Evolutionary conservation across 345 rosid species (phyloP).

Genomic region (Hirschfeldia incana): DNA sequence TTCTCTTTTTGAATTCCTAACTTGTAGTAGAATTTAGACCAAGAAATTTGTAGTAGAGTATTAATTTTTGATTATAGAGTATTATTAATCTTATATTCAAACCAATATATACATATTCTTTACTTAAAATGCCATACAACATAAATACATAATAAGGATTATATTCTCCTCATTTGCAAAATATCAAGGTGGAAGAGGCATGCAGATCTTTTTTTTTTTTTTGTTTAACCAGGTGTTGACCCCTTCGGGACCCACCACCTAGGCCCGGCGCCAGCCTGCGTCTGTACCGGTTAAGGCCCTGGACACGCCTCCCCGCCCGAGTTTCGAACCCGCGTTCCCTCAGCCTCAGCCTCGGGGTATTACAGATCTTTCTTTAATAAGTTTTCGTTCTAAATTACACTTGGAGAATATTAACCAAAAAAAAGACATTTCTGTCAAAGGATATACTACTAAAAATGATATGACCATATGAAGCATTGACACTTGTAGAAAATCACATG

Average conservation of each 20-base stretch:
- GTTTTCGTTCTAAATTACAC: background rate
- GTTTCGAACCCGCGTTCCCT: too few species aligned
- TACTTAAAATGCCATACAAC: background rate
- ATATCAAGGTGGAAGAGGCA: conserved; percentile 12
- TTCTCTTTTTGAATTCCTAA: too few species aligned
- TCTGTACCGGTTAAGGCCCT: too few species aligned
- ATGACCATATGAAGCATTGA: conserved; percentile 8
- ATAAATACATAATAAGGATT: background rate
- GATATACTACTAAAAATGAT: background rate
- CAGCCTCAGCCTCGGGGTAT: too few species aligned
- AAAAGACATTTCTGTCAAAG: background rate
- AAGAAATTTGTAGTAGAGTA: too few species aligned
- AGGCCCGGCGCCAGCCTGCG: too few species aligned
- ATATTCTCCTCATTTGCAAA: conserved; percentile 1
- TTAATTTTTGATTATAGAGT: too few species aligned
- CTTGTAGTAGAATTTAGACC: too few species aligned
- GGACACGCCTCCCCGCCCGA: too few species aligned
- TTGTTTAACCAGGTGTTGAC: too few species aligned
- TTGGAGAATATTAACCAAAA: background rate
- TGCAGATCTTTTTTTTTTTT: background rate
- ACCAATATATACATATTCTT: background rate
- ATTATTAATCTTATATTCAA: too few species aligned
- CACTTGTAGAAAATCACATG: conserved; percentile 31
- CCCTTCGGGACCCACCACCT: too few species aligned
- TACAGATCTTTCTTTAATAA: background rate